Evolutionary conservation across 345 rosid genomes (phyloP).

Genomic region (Lepidium aucheri): DNA sequence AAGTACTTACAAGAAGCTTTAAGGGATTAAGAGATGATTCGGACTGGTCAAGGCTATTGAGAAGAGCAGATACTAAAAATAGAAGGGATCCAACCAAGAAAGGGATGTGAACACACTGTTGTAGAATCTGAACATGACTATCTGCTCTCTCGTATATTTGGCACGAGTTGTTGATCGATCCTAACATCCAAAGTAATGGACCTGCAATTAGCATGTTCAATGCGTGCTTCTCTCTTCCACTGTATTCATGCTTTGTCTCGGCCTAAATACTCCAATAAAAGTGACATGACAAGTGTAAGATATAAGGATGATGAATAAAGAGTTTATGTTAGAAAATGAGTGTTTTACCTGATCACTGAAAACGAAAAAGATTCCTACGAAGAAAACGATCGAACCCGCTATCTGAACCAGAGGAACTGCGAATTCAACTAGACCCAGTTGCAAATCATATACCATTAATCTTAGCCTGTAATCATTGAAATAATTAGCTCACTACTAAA

Average conservation of each 20-base stretch:
- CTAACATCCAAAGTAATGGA: conserved; percentile 60
- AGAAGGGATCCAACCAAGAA: conserved; percentile 59
- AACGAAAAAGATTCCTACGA: conserved; percentile 51
- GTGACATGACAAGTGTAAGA: not conserved
- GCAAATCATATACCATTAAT: conserved; percentile 52
- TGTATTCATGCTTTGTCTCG: conserved; percentile 39
- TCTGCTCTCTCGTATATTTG: conserved; percentile 85
- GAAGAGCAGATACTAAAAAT: conserved; percentile 52
- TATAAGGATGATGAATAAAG: not conserved
- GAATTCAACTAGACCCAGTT: conserved; percentile 74
- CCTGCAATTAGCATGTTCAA: conserved; percentile 65
- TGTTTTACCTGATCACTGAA: conserved; percentile 48
- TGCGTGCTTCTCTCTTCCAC: conserved; percentile 48
- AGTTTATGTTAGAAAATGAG: not conserved
- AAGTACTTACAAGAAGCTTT: conserved; percentile 43
- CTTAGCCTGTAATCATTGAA: conserved; percentile 22
- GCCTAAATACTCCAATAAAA: conserved; percentile 27
- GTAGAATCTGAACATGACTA: conserved; percentile 72
- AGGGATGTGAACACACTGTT: conserved; percentile 61
- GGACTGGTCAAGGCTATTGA: conserved; percentile 46
- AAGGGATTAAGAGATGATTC: conserved; percentile 35
- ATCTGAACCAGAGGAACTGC: conserved; percentile 58
- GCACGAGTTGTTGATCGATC: conserved; percentile 83
- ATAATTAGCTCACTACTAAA: not conserved
- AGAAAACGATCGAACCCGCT: conserved; percentile 50